Percentiles rank a stretch among this genome's conserved stretches.
These are phyloP conservation scores for Solanum phureja DNA, from an alignment of 257 asterid species.

Conservation along the genomic window DNA sequence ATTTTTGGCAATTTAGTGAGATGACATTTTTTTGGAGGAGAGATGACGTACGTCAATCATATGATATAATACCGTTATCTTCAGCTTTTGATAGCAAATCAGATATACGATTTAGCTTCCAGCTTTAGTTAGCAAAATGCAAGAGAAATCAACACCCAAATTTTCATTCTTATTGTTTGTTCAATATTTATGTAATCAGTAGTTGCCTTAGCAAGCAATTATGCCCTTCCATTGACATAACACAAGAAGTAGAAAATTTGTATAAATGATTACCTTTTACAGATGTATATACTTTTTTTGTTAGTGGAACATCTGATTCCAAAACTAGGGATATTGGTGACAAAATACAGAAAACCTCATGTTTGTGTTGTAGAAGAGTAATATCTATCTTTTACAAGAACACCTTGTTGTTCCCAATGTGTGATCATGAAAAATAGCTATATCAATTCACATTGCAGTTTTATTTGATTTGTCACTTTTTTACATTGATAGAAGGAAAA, in stretches of 20 bases:
- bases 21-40: slow-evolving; percentile 6
- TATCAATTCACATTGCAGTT: background rate
- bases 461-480: background rate
- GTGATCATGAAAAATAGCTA: background rate
- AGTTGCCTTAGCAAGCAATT: background rate
- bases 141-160: background rate
- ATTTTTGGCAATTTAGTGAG: background rate
- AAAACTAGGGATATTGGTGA: background rate
- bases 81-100: background rate
- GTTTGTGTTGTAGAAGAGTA: background rate
- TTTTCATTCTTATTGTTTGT: background rate
- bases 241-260: background rate
- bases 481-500: background rate
- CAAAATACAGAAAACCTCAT: background rate
- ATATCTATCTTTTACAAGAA: background rate
- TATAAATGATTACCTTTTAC: background rate
- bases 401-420: background rate
- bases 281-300: background rate
- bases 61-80: background rate
- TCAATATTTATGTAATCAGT: background rate
- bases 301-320: background rate
- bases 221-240: background rate
- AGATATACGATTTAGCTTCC: background rate
- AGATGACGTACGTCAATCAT: background rate
- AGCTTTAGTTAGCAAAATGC: background rate